Base-by-base conservation (phyloP, 805 yeast species). In the Monosporozyma servazzii region DNA sequence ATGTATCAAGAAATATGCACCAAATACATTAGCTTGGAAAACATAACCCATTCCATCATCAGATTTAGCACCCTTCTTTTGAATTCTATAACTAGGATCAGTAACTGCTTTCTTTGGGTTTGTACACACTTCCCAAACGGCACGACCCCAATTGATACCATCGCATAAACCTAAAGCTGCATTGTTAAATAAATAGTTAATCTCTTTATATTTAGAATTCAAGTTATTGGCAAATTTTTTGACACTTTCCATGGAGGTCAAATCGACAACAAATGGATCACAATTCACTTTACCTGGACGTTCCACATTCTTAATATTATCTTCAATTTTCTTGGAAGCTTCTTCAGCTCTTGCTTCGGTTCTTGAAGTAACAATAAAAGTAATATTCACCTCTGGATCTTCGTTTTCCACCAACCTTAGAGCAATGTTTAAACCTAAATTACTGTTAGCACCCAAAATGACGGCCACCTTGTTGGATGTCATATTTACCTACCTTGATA, bases 21-120 rank as follows among this genome's bases (percentile, higher is more conserved):
- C 96, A 69, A 93, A 88, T 21, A 90, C 96, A 64, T 93, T 93
- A 5, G 93, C 95, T 68, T 93, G 96, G 71, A 91, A 93, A 5
- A 88, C 86, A 30, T 85, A 71, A 1, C 98, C 97, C 73, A 91
- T 58, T 0, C 80, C 89, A 67, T 93, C 99, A 21, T 63, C 65
- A 1, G 96, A 79, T 61, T 76, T 80, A 29, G 82, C 81, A 3
- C 97, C 96, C 13, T 78, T 75, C 51, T 77, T 74, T 72, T 93
- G 98, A 44, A 85, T 75, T 68, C 90, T 88, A 70, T 86, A 90
- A 2, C 81, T 79, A 5, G 96, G 97, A 54, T 78, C 81, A 0
- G 98, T 91, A 20, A 84, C 90, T 3, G 93, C 91, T 46, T 79
- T 78, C 21, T 88, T 68, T 2, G 96, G 96, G 56, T 78, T 76